A percentile compares a stretch with the other conserved stretches of the same genome.
phyloP scores from a whole-genome alignment of 2,329 filamentous ascomycete genomes.

The Raffaelea arxii region DNA sequence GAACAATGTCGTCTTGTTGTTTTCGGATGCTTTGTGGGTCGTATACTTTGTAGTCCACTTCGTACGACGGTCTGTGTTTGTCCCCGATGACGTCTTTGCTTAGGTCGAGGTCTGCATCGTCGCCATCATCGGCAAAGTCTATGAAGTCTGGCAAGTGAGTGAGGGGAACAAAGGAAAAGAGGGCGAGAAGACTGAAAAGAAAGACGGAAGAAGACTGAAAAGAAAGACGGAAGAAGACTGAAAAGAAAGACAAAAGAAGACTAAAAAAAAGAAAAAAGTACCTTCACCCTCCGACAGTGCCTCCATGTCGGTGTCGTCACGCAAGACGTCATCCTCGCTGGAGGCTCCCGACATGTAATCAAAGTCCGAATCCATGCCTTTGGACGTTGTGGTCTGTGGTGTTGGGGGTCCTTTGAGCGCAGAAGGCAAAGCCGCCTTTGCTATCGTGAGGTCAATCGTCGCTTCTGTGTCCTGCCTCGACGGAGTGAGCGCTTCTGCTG shows the following conservation, averaged over 20 bases:
- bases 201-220: not conserved
- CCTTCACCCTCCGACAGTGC: slow-evolving; percentile 44
- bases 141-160: slow-evolving; percentile 27
- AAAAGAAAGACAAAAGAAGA: not conserved
- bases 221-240: not conserved
- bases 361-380: slow-evolving; percentile 88
- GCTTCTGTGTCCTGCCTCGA: not conserved
- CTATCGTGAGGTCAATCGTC: no score
- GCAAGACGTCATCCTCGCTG: slow-evolving; percentile 64
- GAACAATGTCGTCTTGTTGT: slow-evolving; percentile 77
- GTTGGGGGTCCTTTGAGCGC: slow-evolving; percentile 9
- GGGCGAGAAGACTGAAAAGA: not conserved
- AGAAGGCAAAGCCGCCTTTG: not conserved
- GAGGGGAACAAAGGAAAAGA: not conserved
- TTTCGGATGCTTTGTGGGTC: slow-evolving; percentile 70
- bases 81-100: slow-evolving; percentile 53
- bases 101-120: slow-evolving; percentile 43
- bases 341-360: slow-evolving; percentile 82
- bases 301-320: slow-evolving; percentile 70
- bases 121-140: slow-evolving; percentile 45
- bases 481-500: slow-evolving; percentile 42
- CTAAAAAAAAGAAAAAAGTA: slow-evolving; percentile 17
- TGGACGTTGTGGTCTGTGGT: slow-evolving; percentile 33
- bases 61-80: slow-evolving; percentile 64
- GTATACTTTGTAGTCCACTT: slow-evolving; percentile 77